Base-by-base conservation (phyloP, 169 alveolate genomes). In the Plasmodium sp. region DNA sequence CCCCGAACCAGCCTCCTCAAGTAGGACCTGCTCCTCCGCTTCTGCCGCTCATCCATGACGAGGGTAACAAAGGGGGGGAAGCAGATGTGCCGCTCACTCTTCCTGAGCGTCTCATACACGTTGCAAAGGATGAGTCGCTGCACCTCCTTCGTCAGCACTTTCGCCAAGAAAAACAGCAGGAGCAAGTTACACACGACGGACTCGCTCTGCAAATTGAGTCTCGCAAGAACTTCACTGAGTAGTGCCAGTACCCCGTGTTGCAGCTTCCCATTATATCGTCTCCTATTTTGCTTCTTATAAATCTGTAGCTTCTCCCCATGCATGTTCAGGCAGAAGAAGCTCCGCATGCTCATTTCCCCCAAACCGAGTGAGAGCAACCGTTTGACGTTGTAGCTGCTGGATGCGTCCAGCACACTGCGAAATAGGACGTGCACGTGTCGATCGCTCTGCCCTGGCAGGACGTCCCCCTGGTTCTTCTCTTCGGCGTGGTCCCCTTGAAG, bases 51-150 rank as follows among this genome's bases (percentile, higher is more conserved):
- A 92, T 92, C 92, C 77, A 92, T 34, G 14, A 92, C 18, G 51
- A 92, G 67, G 1, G 92, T 77, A 33, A 92, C 75, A 92, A 82
- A 92, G 2, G 92, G 92, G 0, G 92, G 86, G 39, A 82, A 92
- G 58, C 34, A 81, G 45, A 92, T 92, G 77, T 82, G 83, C 12
- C 73, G 51, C 58, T 92, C 75, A 72, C 75, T 92, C 77, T 92
- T 92, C 74, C 75, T 71, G 31, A 92, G 84, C 12, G 51, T 45
- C 56, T 92, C 95, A 74, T 92, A 82, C 7, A 92, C 72, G n/a
- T 73, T 71, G 54, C 75, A 81, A 9, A 92, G 16, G 45, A 83
- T 92, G 9, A 81, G 75, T 39, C 75, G 81, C 34, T 92, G 95
- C 14, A 45, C 82, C 2, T 92, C 85, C 31, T 72, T 73, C 6